These are phyloP conservation scores for Penicillium ochrochloron DNA, from an alignment of 495 filamentous ascomycete species.

Conservation along the genomic window DNA sequence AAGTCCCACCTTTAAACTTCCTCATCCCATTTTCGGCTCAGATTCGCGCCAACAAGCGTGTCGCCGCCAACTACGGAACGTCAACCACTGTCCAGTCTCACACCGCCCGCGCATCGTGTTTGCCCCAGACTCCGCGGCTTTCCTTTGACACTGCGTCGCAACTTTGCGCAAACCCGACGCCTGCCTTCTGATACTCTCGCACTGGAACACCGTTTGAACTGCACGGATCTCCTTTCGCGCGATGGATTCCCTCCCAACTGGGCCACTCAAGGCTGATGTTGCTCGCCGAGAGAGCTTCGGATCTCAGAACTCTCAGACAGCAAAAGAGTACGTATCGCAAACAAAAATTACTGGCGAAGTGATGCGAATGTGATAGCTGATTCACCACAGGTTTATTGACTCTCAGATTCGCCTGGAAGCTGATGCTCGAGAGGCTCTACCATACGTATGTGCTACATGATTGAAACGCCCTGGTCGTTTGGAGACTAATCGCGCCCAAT, in stretches of 20 bases:
- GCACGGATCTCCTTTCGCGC: not conserved
- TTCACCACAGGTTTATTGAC: slow-evolving; percentile 73
- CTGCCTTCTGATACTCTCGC: not conserved
- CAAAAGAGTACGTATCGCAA: slow-evolving; percentile 69
- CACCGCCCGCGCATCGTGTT: slow-evolving; percentile 22
- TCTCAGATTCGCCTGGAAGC: slow-evolving; percentile 89
- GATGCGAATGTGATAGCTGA: slow-evolving; percentile 8
- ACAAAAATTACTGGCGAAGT: not conserved
- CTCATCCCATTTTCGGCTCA: not conserved
- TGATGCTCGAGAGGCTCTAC: slow-evolving; percentile 91
- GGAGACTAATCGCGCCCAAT: not conserved
- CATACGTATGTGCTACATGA: slow-evolving; percentile 65
- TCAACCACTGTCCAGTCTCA: slow-evolving; percentile 14
- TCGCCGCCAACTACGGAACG: not conserved
- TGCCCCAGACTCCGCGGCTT: not conserved
- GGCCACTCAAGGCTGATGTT: slow-evolving; percentile 18
- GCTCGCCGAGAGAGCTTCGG: slow-evolving; percentile 56
- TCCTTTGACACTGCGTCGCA: not conserved
- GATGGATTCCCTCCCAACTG: slow-evolving; percentile 21
- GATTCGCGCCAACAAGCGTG: not conserved
- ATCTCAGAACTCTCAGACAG: slow-evolving; percentile 82
- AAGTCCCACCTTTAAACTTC: no score
- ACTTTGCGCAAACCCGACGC: not conserved
- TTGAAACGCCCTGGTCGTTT: slow-evolving; percentile 6
- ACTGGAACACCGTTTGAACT: not conserved